Conservation (phyloP, 2,329 filamentous ascomycete genomes). For the Parastagonospora avenae region DNA sequence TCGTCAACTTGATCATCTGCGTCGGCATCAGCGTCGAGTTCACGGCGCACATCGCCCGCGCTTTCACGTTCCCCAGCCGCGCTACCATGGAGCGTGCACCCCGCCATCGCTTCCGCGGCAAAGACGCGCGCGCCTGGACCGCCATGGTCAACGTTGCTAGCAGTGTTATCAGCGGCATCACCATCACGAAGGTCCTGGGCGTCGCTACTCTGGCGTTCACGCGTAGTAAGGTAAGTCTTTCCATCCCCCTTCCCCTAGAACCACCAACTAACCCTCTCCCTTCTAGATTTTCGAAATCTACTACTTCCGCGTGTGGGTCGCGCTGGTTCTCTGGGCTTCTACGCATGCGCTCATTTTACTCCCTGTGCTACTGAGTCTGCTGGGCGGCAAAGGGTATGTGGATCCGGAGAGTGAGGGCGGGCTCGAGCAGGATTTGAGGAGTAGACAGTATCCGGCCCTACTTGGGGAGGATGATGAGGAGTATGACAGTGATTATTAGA, state of each 20-base stretch:
- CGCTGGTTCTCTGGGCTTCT: slow-evolving; percentile 86
- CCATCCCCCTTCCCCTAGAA: background rate
- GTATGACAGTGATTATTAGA: slow-evolving; percentile 59
- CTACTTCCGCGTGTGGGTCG: slow-evolving; percentile 96
- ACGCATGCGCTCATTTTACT: slow-evolving; percentile 89
- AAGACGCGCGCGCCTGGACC: slow-evolving; percentile 87
- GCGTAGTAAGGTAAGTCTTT: slow-evolving; percentile 68
- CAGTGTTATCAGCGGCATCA: slow-evolving; percentile 95
- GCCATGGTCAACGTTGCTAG: slow-evolving; percentile 93
- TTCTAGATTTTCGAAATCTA: slow-evolving; percentile 92
- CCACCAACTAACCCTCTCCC: background rate
- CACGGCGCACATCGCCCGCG: slow-evolving; percentile 93
- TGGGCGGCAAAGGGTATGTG: slow-evolving; percentile 82
- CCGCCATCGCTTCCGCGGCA: slow-evolving; percentile 74
- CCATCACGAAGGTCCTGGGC: slow-evolving; percentile 90
- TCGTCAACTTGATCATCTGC: slow-evolving; percentile 96
- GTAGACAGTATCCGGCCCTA: slow-evolving; percentile 76
- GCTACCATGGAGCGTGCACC: slow-evolving; percentile 79
- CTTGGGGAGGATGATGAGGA: slow-evolving; percentile 71
- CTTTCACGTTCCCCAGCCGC: slow-evolving; percentile 90
- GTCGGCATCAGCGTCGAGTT: slow-evolving; percentile 97
- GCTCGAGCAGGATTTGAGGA: slow-evolving; percentile 85
- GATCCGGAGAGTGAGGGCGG: slow-evolving; percentile 88
- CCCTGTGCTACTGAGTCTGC: slow-evolving; percentile 83
- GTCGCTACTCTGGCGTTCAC: slow-evolving; percentile 94